phyloP scores from a whole-genome alignment of 2,329 filamentous ascomycete species.

The Hirsutella rhossiliensis region DNA sequence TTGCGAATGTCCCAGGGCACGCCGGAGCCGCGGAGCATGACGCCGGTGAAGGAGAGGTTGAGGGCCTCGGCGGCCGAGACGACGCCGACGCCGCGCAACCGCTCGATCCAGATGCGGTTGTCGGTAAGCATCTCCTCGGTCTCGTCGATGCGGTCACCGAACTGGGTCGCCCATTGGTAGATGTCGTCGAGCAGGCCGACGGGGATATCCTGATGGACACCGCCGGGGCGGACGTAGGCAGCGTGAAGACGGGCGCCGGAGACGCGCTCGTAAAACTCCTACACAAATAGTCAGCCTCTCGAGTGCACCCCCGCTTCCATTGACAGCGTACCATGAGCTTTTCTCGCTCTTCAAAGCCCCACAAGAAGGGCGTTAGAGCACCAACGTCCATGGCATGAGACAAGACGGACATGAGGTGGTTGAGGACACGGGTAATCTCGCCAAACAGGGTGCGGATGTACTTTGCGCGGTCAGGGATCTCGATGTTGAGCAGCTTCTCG shows the following conservation, averaged over 20 bases:
- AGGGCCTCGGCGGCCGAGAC: constrained; percentile 87
- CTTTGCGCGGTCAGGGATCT: constrained; percentile 90
- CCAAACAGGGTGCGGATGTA: constrained; percentile 94
- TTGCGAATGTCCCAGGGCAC: constrained; percentile 96
- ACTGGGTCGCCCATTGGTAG: constrained; percentile 99
- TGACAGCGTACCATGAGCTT: constrained; percentile 79
- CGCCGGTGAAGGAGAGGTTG: constrained; percentile 91
- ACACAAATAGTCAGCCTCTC: no score
- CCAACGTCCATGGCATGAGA: constrained; percentile 99
- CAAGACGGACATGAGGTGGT: constrained; percentile 95
- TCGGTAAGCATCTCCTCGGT: constrained; percentile 98
- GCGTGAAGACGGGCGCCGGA: constrained; percentile 95
- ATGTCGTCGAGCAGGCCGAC: constrained; percentile 94
- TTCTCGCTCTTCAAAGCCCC: constrained; percentile 99
- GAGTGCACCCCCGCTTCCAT: neutral
- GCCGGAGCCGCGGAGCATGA: constrained; percentile 95
- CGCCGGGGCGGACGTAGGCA: constrained; percentile 91
- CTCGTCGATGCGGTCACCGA: constrained; percentile 95
- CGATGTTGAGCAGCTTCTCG: constrained; percentile 94
- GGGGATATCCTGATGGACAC: constrained; percentile 91
- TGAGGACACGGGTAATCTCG: constrained; percentile 86
- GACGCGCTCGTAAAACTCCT: constrained; percentile 99
- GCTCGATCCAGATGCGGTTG: constrained; percentile 97
- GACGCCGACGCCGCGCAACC: constrained; percentile 83
- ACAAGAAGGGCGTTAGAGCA: constrained; percentile 93